A percentile compares a stretch with the other conserved stretches of the same genome.
Evolutionary conservation across 106 monocot species (phyloP).

Genomic region (Allium sativum): DNA sequence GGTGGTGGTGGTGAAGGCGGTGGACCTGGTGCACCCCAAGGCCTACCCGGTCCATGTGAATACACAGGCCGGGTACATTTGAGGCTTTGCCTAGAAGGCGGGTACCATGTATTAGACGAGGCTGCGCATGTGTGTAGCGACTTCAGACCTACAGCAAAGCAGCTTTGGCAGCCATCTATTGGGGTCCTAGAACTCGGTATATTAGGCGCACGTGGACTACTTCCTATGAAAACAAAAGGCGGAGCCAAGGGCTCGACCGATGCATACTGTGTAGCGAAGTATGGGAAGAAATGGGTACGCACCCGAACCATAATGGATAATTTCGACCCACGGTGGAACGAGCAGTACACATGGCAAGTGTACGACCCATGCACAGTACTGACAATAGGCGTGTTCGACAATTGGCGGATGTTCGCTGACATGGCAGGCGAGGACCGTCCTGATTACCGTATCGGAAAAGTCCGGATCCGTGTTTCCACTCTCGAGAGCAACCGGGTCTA

Average conservation of each 20-base stretch:
- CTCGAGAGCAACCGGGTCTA: slow-evolving; percentile 92
- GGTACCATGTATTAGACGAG: slow-evolving; percentile 96
- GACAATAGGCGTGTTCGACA: slow-evolving; percentile 90
- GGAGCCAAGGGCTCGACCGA: slow-evolving; percentile 87
- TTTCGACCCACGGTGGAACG: slow-evolving; percentile 96
- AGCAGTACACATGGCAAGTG: slow-evolving; percentile 95
- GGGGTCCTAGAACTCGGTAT: slow-evolving; percentile 85
- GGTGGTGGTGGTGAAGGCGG: background rate
- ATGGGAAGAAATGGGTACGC: slow-evolving; percentile 97
- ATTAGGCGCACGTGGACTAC: slow-evolving; percentile 59
- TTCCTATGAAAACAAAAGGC: slow-evolving; percentile 95
- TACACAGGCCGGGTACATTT: slow-evolving; percentile 75
- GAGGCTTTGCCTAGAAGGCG: slow-evolving; percentile 75
- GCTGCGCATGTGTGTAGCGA: slow-evolving; percentile 94
- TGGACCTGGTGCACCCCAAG: slow-evolving; percentile 8
- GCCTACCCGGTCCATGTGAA: background rate
- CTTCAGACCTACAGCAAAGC: slow-evolving; percentile 84
- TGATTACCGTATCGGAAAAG: slow-evolving; percentile 87
- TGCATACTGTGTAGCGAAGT: slow-evolving; percentile 91
- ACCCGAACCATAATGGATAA: slow-evolving; percentile 84
- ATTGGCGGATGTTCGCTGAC: slow-evolving; percentile 85
- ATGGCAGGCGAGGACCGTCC: slow-evolving; percentile 32
- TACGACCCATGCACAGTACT: slow-evolving; percentile 97
- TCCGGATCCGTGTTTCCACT: slow-evolving; percentile 79
- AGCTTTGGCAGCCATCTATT: slow-evolving; percentile 79